Base-by-base conservation (phyloP, 345 rosid genomes). In the Gossypium mustelinum region DNA sequence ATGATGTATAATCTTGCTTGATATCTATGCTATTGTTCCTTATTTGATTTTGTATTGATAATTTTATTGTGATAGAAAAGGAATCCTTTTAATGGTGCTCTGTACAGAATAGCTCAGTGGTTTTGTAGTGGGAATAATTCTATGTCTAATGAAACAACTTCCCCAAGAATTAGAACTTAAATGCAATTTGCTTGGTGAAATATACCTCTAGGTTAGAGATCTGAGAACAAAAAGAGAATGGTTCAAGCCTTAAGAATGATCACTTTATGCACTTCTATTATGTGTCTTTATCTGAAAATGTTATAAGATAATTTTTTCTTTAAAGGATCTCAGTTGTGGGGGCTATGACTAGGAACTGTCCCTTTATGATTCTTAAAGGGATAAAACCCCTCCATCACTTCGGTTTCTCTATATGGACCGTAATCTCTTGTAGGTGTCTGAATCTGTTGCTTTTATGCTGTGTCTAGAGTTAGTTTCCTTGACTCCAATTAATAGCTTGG, bases 51-150 rank as follows among this genome's bases (percentile, higher is more conserved):
- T 66, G 3, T 20, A 43, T 66, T 3, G 25, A n/a, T 64, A 64
- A 10, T n/a, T 63, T 9, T 39, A 39, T n/a, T 64, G 11, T 16
- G 22, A 62, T 24, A 24, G 13, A 25, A 61, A 16, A 17, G 22
- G 22, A 7, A 16, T 41, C 47, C 13, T 18, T 41, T 41, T 18
- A 10, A 41, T 39, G 54, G 34, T 66, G 17, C 51, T 20, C 29
- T 44, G 14, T 8, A 12, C 9, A 13, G 22, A 25, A 25, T 16
- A 16, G 25, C 70, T 43, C 2, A 18, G 52, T 65, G 70, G 17
- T 43, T 65, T 64, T 44, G 27, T 22, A 10, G 70, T 45, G 70
- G 70, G 17, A 44, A 66, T 67, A 67, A 67, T 20, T 67, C 29
- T 12, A 10, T 22, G 55, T 20, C 11, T 3, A 22, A 20, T 45